Evolutionary conservation across 495 filamentous ascomycete genomes (phyloP), one percentile per base, ranked within the genome.

Genomic region (Penicillium maclennaniae): DNA sequence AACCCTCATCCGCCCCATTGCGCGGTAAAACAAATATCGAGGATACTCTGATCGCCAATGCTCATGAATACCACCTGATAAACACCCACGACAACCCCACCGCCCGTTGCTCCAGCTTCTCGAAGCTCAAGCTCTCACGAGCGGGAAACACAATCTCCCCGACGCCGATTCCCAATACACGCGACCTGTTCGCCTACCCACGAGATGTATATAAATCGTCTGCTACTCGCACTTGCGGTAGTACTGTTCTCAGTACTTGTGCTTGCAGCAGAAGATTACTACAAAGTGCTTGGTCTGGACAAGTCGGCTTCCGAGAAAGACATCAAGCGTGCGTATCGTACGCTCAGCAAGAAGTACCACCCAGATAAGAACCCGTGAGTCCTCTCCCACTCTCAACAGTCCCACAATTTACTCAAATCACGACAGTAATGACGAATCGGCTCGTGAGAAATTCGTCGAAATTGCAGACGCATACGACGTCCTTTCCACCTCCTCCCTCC

Each of bases 281-380:
- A 98, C 69, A 95, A 96, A 80, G 78, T 95, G 40, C 82, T 98
- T 28, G 89, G 87, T 44, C 68, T 98, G 61, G 79, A 87, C 64
- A 91, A 86, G 66, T 76, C 83, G 19, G 92, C 93, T 4, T 87
- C 83, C 14, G 92, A 96, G 44, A 83, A 83, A 60, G 90, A 97
- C 64, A 91, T 98, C 72, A 99, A 97, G 72, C 84, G 87, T n/a
- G 95, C 93, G 31, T 99, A 99, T 70, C 83, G 91, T 45, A 87
- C 82, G 44, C 74, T 97, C 5, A 93, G 88, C 79, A 97, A 97
- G 72, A 95, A 96, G 73, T 96, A 80, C 69, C 93, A 99, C 63
- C 93, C 93, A 1, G 93, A 99, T 68, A 99, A 99, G 81, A 99
- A 99, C 58, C 93, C 93, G 89, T 95, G 74, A 62, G 87, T 80